These are phyloP conservation scores for Trifolium fragiferum DNA, from an alignment of 306 rosid genomes.

Conservation along the genomic window DNA sequence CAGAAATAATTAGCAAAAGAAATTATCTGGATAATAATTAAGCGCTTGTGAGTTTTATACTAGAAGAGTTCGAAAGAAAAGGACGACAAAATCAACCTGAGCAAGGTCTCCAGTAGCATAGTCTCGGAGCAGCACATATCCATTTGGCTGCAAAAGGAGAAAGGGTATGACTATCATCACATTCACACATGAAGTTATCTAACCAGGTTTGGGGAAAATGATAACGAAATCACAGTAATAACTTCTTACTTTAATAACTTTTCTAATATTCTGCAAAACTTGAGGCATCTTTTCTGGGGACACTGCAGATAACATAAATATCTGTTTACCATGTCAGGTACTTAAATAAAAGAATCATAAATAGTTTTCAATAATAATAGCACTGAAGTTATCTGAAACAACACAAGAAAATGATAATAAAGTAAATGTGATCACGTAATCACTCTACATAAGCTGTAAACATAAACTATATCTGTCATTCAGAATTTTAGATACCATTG, in stretches of 20 bases:
- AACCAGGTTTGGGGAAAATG: slow-evolving; percentile 32
- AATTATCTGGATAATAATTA: slow-evolving; percentile 19
- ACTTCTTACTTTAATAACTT: slow-evolving; percentile 68
- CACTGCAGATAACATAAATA: slow-evolving; percentile 95
- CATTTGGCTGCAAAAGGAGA: slow-evolving; percentile 69
- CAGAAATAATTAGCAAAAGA: slow-evolving; percentile 37
- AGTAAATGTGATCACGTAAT: slow-evolving; percentile 23
- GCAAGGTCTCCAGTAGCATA: slow-evolving; percentile 97
- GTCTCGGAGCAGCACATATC: slow-evolving; percentile 79
- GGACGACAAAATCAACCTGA: slow-evolving; percentile 65
- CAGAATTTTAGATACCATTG: slow-evolving; percentile 70
- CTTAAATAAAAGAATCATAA: slow-evolving; percentile 35
- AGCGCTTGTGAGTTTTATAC: slow-evolving; percentile 9
- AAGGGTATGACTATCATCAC: slow-evolving; percentile 37
- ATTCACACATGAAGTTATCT: slow-evolving; percentile 34
- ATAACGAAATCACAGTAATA: background rate
- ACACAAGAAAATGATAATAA: slow-evolving; percentile 27
- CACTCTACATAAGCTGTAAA: slow-evolving; percentile 32
- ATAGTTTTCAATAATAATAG: slow-evolving; percentile 34
- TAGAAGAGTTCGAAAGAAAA: slow-evolving; percentile 22
- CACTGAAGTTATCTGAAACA: slow-evolving; percentile 34
- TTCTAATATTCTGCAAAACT: slow-evolving; percentile 76
- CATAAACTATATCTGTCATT: slow-evolving; percentile 22
- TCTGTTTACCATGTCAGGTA: slow-evolving; percentile 90
- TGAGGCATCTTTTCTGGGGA: slow-evolving; percentile 91